Base-by-base conservation (phyloP, 306 rosid genomes). In the Quercus aquifolioides region DNA sequence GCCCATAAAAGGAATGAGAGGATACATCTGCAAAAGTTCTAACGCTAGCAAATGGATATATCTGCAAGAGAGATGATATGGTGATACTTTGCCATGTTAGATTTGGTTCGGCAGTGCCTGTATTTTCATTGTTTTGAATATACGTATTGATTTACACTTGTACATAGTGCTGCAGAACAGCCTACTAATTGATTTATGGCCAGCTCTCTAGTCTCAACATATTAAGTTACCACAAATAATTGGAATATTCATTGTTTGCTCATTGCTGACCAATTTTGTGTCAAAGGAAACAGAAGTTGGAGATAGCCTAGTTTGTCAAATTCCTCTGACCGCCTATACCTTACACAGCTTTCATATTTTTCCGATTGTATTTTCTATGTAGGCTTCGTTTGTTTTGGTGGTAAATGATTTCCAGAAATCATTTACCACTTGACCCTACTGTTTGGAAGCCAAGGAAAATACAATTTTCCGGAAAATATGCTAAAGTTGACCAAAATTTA, bases 101-200 rank as follows among this genome's bases (percentile, higher is more conserved):
- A 31, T 57, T 74, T 20, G 28, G 26, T 33, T 63, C 51, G 8
- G 41, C 13, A 46, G 33, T 20, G 15, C 51, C n/a, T 69, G 20
- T 69, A 63, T 5, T 5, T 35, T 73, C 33, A 9, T 55, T 73
- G 59, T 38, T 33, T 20, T 15, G 43, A 49, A 43, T 69, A n/a
- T 41, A 62, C 72, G 62, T 49, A 83, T 81, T 65, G 69, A 78
- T 78, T 65, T 77, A 55, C 62, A 81, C 76, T 73, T 82, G 91
- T 85, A 87, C 71, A 88, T 80, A 86, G 75, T 82, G 80, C 71
- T 67, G 75, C 58, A 54, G 84, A 74, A 73, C 71, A 69, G 57
- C 30, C 1, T 41, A 63, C 30, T 49, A 12, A 49, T 49, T 49
- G 54, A 49, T 49, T 49, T 49, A 49, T 49, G 54, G 4, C 15